A percentile compares a stretch with the other conserved stretches of the same genome.
phyloP scores from a whole-genome alignment of 192 early-diverging fungal species.

The Lobosporangium transversale region DNA sequence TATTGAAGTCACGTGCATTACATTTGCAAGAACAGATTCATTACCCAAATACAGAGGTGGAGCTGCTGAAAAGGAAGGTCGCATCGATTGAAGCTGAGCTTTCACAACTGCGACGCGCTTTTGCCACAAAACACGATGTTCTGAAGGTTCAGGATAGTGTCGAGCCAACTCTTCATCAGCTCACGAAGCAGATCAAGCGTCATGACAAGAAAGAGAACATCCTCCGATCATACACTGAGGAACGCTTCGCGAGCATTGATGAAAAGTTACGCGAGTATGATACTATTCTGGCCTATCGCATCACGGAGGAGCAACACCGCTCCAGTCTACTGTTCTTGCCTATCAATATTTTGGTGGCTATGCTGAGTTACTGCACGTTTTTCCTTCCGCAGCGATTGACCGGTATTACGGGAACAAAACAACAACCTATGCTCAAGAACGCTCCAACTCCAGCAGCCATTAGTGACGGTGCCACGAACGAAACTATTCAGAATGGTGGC shows the following conservation, averaged over 20 bases:
- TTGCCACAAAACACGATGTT: conserved; percentile 66
- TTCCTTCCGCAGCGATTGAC: conserved; percentile 48
- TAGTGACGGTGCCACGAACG: conserved; percentile 25
- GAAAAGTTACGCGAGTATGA: conserved; percentile 67
- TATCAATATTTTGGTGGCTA: conserved; percentile 58
- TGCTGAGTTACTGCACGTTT: conserved; percentile 55
- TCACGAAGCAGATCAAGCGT: conserved; percentile 61
- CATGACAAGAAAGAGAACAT: conserved; percentile 65
- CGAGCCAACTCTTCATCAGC: conserved; percentile 62
- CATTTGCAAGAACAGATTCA: conserved; percentile 65
- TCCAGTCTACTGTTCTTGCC: conserved; percentile 60
- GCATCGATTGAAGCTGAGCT: conserved; percentile 64
- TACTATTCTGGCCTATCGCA: conserved; percentile 55
- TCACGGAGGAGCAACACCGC: conserved; percentile 64
- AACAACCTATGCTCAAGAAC: conserved; percentile 47
- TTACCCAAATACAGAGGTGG: conserved; percentile 59
- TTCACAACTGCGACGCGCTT: conserved; percentile 55
- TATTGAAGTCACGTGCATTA: conserved; percentile 61
- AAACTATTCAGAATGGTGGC: neutral
- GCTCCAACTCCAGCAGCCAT: conserved; percentile 37
- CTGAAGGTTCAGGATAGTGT: conserved; percentile 60
- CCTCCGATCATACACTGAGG: conserved; percentile 63
- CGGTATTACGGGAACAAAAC: conserved; percentile 30
- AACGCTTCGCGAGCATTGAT: conserved; percentile 60
- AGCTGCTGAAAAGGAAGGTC: conserved; percentile 55